A percentile compares a stretch with the other conserved stretches of the same genome.
Evolutionary conservation across 495 filamentous ascomycete genomes (phyloP).

Genomic region (Pyronema omphalodes): DNA sequence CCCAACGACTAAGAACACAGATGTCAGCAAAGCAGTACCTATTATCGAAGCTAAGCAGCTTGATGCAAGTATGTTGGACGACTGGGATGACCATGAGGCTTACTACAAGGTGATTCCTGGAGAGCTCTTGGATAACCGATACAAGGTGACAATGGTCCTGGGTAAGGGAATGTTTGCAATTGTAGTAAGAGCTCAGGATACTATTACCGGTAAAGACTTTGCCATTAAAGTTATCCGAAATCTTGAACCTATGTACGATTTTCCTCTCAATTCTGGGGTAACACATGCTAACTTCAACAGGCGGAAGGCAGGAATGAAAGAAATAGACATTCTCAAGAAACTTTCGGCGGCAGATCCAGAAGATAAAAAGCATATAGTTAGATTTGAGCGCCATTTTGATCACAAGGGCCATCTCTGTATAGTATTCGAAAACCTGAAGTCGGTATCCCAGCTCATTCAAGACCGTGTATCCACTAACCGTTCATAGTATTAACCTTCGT

Average conservation of each 20-base stretch:
- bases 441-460: not conserved
- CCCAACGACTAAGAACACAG: slow-evolving; percentile 27
- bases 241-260: slow-evolving; percentile 63
- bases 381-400: slow-evolving; percentile 70
- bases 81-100: slow-evolving; percentile 82
- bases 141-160: slow-evolving; percentile 70
- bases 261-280: not conserved
- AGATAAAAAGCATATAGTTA: slow-evolving; percentile 81
- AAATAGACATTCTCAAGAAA: slow-evolving; percentile 77
- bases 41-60: slow-evolving; percentile 42
- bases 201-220: slow-evolving; percentile 48
- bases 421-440: slow-evolving; percentile 79
- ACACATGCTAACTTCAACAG: slow-evolving; percentile 23
- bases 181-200: slow-evolving; percentile 79
- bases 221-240: slow-evolving; percentile 91
- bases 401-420: slow-evolving; percentile 92
- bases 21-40: slow-evolving; percentile 27
- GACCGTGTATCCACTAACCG: slow-evolving; percentile 5
- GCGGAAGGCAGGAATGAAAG: slow-evolving; percentile 81
- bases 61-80: slow-evolving; percentile 71
- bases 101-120: slow-evolving; percentile 86
- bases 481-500: slow-evolving; percentile 60
- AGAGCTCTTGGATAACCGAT: slow-evolving; percentile 72
- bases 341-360: slow-evolving; percentile 67
- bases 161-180: slow-evolving; percentile 92